phyloP scores from a whole-genome alignment of 2,329 filamentous ascomycete species.

The Trichophaea hybrida region DNA sequence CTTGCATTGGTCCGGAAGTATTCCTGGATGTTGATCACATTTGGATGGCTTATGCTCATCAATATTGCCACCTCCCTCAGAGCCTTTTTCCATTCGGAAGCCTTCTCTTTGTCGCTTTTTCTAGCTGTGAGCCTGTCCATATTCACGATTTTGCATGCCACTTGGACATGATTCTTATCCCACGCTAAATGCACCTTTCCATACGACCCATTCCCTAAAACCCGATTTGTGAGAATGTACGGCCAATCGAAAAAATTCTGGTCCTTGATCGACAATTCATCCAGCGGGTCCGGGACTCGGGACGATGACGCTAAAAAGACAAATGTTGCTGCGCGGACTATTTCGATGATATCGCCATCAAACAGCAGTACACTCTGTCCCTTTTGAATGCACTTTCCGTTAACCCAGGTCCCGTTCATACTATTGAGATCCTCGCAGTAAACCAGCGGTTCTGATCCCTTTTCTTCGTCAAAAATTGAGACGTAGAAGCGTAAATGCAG shows the following conservation, averaged over 20 bases:
- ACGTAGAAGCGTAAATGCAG: slow-evolving; percentile 20
- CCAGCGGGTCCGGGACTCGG: neutral
- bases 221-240: slow-evolving; percentile 8
- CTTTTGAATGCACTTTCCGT: slow-evolving; percentile 11
- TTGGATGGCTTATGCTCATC: slow-evolving; percentile 19
- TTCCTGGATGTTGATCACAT: slow-evolving; percentile 20
- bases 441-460: slow-evolving; percentile 14
- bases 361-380: slow-evolving; percentile 13
- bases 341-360: slow-evolving; percentile 16
- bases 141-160: slow-evolving; percentile 23
- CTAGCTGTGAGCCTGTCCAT: neutral
- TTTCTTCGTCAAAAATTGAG: slow-evolving; percentile 16
- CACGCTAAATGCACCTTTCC: slow-evolving; percentile 20
- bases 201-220: slow-evolving; percentile 20
- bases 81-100: slow-evolving; percentile 12
- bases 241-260: neutral
- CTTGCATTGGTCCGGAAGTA: slow-evolving; percentile 12
- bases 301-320: slow-evolving; percentile 5
- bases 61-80: slow-evolving; percentile 21
- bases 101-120: slow-evolving; percentile 1
- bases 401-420: slow-evolving; percentile 20
- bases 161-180: slow-evolving; percentile 15
- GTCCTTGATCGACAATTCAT: neutral
- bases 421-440: slow-evolving; percentile 22
- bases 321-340: slow-evolving; percentile 9